phyloP scores from a whole-genome alignment of 208 protist species.

The Polymyxa betae region DNA sequence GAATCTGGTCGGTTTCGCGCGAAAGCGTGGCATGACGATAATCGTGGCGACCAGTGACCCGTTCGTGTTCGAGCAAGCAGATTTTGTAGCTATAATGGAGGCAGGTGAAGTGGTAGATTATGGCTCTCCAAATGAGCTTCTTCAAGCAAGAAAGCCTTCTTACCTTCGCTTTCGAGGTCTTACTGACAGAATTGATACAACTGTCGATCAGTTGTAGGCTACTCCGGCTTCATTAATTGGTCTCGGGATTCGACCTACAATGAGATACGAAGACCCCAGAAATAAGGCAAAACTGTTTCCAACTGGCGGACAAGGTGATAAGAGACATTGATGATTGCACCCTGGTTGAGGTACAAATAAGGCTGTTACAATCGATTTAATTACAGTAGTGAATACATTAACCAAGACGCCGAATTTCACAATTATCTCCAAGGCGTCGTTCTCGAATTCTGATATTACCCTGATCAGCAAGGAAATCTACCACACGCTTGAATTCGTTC shows the following conservation, averaged over 20 bases:
- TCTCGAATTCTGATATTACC: not conserved
- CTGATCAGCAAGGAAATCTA: not conserved
- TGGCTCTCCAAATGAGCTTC: not conserved
- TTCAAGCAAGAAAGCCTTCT: not conserved
- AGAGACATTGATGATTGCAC: too few species aligned
- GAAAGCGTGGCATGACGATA: not conserved
- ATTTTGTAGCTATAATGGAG: constrained; percentile 23
- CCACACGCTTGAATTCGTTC: not conserved
- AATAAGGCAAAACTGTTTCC: too few species aligned
- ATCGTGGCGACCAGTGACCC: not conserved
- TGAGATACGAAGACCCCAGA: too few species aligned
- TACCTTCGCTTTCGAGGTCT: not conserved
- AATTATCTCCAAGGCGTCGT: not conserved
- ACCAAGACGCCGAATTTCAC: not conserved
- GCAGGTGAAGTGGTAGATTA: not conserved
- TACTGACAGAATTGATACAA: not conserved
- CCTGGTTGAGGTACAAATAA: too few species aligned
- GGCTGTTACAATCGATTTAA: too few species aligned
- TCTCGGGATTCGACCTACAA: not conserved
- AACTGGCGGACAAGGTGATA: too few species aligned
- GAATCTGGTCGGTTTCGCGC: not conserved
- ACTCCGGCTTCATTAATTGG: not conserved
- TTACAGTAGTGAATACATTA: not conserved
- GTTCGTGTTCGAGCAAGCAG: constrained; percentile 25
- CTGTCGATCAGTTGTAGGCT: not conserved